Evolutionary conservation across 306 rosid genomes (phyloP).

Genomic region (Dryas octopetala): DNA sequence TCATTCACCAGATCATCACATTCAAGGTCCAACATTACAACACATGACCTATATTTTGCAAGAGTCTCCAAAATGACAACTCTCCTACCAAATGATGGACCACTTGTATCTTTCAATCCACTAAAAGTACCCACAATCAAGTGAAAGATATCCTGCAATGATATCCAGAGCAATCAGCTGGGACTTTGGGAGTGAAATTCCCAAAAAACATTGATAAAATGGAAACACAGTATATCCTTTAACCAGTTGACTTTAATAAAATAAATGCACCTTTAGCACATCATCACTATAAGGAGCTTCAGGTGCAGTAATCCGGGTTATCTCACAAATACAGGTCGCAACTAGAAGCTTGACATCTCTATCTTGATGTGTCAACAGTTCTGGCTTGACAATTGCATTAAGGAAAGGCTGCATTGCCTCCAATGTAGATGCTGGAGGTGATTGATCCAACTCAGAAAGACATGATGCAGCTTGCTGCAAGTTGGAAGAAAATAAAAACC

Average conservation of each 20-base stretch:
- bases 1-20: slow-evolving; percentile 90
- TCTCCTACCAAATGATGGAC: slow-evolving; percentile 95
- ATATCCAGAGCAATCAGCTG: slow-evolving; percentile 36
- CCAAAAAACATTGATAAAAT: slow-evolving; percentile 10
- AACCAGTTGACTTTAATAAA: slow-evolving; percentile 16
- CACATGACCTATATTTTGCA: slow-evolving; percentile 96
- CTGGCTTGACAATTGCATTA: slow-evolving; percentile 77
- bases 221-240: slow-evolving; percentile 23
- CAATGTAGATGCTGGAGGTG: slow-evolving; percentile 66
- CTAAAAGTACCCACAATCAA: slow-evolving; percentile 86
- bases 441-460: slow-evolving; percentile 91
- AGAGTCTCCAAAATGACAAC: slow-evolving; percentile 97
- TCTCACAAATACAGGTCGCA: slow-evolving; percentile 93
- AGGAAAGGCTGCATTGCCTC: slow-evolving; percentile 89
- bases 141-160: slow-evolving; percentile 80
- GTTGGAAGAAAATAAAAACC: slow-evolving; percentile 26
- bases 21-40: slow-evolving; percentile 98
- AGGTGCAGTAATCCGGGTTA: slow-evolving; percentile 97
- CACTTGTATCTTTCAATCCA: slow-evolving; percentile 83
- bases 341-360: slow-evolving; percentile 93
- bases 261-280: slow-evolving; percentile 69
- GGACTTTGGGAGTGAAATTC: slow-evolving; percentile 3
- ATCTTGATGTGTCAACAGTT: slow-evolving; percentile 89
- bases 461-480: slow-evolving; percentile 85
- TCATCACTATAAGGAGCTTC: slow-evolving; percentile 94